phyloP scores from a whole-genome alignment of 148 eudicot genomes.

The Silene conica region DNA sequence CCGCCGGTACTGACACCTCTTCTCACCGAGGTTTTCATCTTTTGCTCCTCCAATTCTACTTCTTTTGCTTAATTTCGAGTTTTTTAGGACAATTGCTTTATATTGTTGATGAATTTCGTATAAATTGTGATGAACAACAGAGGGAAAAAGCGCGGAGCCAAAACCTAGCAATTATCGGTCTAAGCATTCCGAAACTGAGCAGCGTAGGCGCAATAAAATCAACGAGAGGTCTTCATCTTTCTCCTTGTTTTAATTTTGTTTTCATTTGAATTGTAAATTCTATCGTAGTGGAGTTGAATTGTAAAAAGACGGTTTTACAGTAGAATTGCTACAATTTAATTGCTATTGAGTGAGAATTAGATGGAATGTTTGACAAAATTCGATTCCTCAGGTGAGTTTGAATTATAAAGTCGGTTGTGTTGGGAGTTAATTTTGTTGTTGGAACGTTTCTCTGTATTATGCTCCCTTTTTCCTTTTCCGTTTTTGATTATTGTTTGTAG shows the following conservation, averaged over 20 bases:
- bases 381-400: not conserved
- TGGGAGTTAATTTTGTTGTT: not conserved
- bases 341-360: not conserved
- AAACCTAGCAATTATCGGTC: constrained; percentile 54
- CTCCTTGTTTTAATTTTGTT: not conserved
- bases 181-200: constrained; percentile 96
- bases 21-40: constrained; percentile 45
- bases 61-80: not conserved
- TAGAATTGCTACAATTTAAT: not conserved
- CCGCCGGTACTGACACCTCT: constrained; percentile 46
- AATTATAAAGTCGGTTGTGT: not conserved
- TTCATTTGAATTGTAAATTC: not conserved
- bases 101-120: constrained; percentile 3
- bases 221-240: constrained; percentile 65
- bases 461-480: no score
- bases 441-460: not conserved
- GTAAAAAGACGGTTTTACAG: no score
- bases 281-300: not conserved
- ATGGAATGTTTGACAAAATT: not conserved
- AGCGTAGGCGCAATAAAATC: constrained; percentile 86
- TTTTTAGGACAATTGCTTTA: not conserved
- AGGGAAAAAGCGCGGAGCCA: constrained; percentile 45
- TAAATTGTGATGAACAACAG: constrained; percentile 29
- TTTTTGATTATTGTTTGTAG: no score
- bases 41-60: not conserved